A percentile compares a stretch with the other conserved stretches of the same genome.
Conservation (phyloP, 495 filamentous ascomycete species). For the Penicillium egyptiacum region DNA sequence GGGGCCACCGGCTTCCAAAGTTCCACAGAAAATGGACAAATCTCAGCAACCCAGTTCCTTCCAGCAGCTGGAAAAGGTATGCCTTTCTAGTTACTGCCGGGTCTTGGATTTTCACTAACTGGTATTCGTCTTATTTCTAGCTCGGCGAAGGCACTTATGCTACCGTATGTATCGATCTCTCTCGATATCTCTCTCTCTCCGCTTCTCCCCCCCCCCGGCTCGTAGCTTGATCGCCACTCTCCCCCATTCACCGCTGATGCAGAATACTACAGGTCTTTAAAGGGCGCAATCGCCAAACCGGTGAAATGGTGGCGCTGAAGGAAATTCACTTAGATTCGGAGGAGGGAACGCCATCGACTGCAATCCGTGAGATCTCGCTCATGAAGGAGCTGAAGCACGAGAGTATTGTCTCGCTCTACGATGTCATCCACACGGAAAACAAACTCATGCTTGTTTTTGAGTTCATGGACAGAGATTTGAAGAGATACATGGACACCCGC, state of each 20-base stretch:
- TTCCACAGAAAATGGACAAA: conserved; percentile 68
- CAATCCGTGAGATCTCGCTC: conserved; percentile 95
- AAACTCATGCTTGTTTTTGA: conserved; percentile 99
- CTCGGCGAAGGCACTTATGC: conserved; percentile 98
- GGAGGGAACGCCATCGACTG: conserved; percentile 97
- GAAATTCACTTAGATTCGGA: conserved; percentile 99
- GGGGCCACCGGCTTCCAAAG: conserved; percentile 10
- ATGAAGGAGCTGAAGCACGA: conserved; percentile 99
- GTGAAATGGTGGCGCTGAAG: conserved; percentile 94
- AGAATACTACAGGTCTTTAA: conserved; percentile 78
- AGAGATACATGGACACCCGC: conserved; percentile 96
- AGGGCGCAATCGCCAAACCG: conserved; percentile 92
- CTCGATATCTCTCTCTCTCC: conserved; percentile 1
- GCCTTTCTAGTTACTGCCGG: conserved; percentile 3
- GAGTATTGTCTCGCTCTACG: conserved; percentile 94
- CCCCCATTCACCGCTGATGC: conserved; percentile 22
- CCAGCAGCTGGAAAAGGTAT: conserved; percentile 92
- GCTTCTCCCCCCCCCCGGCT: conserved; percentile 1
- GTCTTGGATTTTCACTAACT: conserved; percentile 20
- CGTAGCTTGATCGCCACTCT: neutral
- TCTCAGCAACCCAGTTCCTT: conserved; percentile 91
- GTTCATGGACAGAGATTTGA: conserved; percentile 98
- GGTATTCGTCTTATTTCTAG: conserved; percentile 36
- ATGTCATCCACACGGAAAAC: conserved; percentile 99
- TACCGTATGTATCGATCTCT: conserved; percentile 62